Percentiles rank a stretch among this genome's conserved stretches.
Conservation (phyloP, 192 early-diverging fungal genomes). For the Umbelopsis sp. region DNA sequence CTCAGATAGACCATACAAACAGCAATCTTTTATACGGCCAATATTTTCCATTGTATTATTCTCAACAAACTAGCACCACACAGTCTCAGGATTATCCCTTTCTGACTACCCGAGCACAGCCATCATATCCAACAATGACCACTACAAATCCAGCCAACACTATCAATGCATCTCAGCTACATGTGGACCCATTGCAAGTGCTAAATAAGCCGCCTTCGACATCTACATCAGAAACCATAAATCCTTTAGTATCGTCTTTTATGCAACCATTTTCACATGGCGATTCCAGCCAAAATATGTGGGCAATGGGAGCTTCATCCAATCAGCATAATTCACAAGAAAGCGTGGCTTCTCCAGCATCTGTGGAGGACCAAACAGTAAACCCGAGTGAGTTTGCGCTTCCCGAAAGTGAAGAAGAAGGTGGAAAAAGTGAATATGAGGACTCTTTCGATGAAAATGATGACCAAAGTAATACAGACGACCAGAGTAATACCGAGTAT, state of each 20-base stretch:
- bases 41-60: neutral
- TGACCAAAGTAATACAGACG: constrained; percentile 9
- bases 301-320: neutral
- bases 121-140: neutral
- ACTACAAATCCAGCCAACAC: neutral
- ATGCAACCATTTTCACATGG: neutral
- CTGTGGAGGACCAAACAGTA: neutral
- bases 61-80: neutral
- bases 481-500: constrained; percentile 2
- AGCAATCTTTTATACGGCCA: neutral
- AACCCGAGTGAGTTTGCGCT: neutral
- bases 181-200: constrained; percentile 6
- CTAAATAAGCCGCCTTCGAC: neutral
- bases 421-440: constrained; percentile 13
- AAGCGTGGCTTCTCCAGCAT: neutral
- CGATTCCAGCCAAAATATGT: neutral
- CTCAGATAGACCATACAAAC: constrained; percentile 1
- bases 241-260: neutral
- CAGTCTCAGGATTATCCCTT: neutral
- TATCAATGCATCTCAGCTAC: constrained; percentile 9
- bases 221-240: neutral
- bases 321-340: neutral
- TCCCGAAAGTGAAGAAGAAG: constrained; percentile 1
- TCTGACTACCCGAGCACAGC: constrained; percentile 1
- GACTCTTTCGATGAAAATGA: constrained; percentile 7